Conservation (phyloP, 2,329 filamentous ascomycete genomes). For the Ceratocystis destructans region DNA sequence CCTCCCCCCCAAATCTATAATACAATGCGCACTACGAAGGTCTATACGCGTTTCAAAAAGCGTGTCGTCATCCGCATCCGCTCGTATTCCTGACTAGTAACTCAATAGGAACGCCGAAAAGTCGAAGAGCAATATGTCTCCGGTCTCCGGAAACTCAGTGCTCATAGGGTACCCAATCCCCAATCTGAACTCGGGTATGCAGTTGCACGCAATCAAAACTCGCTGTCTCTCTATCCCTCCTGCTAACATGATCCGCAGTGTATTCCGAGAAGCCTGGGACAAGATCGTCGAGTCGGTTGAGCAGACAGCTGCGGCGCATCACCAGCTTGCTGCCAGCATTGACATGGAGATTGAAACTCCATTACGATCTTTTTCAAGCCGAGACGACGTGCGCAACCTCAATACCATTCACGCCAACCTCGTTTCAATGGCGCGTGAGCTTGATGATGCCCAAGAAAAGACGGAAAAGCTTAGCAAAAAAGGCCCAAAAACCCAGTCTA, state of each 20-base stretch:
- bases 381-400: constrained; percentile 70
- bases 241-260: constrained; percentile 36
- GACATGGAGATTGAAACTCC: constrained; percentile 79
- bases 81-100: not conserved
- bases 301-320: constrained; percentile 69
- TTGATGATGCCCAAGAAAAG: constrained; percentile 73
- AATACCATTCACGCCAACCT: constrained; percentile 71
- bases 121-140: constrained; percentile 83
- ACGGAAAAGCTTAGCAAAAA: constrained; percentile 73
- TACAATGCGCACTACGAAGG: not conserved
- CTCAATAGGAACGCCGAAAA: constrained; percentile 66
- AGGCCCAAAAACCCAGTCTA: constrained; percentile 61
- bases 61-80: not conserved
- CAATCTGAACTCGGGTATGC: constrained; percentile 75
- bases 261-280: constrained; percentile 84
- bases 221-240: not conserved
- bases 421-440: constrained; percentile 62
- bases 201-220: not conserved
- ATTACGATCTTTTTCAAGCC: constrained; percentile 58
- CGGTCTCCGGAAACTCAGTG: constrained; percentile 65
- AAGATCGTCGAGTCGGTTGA: constrained; percentile 71
- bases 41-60: not conserved
- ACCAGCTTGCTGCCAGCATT: constrained; percentile 64
- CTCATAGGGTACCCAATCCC: constrained; percentile 59
- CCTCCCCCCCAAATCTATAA: not conserved